phyloP scores from a whole-genome alignment of 331 rosid species.

The Erythrophleum ivorense region DNA sequence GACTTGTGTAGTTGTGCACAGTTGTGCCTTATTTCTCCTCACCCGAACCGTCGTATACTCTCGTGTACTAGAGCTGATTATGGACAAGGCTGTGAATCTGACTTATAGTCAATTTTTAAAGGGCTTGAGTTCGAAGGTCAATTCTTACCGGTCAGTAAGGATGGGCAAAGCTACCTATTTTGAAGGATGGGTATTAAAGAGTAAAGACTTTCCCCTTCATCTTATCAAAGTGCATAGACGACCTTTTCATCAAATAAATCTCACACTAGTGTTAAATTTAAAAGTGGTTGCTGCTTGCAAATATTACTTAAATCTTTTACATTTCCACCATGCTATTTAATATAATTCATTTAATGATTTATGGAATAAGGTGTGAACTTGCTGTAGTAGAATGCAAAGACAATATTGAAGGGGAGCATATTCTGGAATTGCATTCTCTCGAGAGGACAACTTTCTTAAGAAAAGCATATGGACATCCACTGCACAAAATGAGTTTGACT shows the following conservation, averaged over 20 bases:
- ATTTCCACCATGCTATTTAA: neutral
- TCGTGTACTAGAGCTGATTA: neutral
- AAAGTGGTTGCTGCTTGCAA: neutral
- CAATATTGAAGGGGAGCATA: neutral
- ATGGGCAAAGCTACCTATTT: no score
- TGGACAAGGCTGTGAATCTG: neutral
- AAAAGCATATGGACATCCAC: neutral
- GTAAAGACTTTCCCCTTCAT: neutral
- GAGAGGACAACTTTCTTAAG: neutral
- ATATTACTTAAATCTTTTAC: neutral
- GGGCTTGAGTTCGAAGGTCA: no score
- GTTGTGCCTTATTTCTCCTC: no score
- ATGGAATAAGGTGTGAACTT: slow-evolving; percentile 8
- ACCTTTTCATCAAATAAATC: slow-evolving; percentile 10
- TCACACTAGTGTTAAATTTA: neutral
- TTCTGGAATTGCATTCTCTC: slow-evolving; percentile 20
- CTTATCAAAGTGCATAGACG: neutral
- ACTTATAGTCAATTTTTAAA: no score
- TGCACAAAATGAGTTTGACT: neutral
- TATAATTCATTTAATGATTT: neutral
- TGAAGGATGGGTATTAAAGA: neutral
- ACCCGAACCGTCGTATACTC: no score
- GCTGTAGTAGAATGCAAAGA: slow-evolving; percentile 3
- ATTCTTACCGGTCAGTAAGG: neutral
- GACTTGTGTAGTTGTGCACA: neutral